These are phyloP conservation scores for Papiliotrema fonsecae DNA, from an alignment of 1,284 basidiomycete genomes.

Conservation along the genomic window DNA sequence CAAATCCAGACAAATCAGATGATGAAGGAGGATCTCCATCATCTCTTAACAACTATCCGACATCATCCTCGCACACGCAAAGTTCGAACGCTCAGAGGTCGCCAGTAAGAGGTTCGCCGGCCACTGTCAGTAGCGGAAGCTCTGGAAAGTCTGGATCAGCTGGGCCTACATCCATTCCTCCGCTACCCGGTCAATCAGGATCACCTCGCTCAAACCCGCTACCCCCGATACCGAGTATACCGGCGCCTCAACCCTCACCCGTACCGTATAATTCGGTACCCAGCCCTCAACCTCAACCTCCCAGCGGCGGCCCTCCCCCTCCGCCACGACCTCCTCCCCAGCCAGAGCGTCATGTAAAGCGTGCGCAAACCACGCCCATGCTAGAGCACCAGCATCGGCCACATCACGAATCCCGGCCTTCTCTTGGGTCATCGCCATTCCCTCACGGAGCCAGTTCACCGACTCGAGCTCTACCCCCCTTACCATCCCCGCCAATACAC, in stretches of 20 bases:
- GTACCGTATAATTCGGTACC: conserved; percentile 17
- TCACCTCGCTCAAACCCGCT: conserved; percentile 4
- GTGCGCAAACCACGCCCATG: conserved; percentile 35
- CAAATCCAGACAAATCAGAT: conserved; percentile 44
- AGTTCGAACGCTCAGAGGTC: not conserved
- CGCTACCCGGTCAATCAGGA: not conserved
- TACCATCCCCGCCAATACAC: conserved; percentile 20
- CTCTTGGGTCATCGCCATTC: conserved; percentile 11
- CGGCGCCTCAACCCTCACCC: conserved; percentile 27
- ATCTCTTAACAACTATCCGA: not conserved
- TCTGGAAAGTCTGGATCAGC: too few species aligned
- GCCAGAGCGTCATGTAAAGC: conserved; percentile 35
- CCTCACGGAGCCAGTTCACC: conserved; percentile 16
- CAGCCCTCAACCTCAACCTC: conserved; percentile 12
- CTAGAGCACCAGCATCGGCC: conserved; percentile 5
- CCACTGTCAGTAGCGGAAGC: not conserved
- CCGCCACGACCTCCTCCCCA: conserved; percentile 29
- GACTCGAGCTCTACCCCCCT: conserved; percentile 29
- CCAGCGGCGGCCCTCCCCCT: conserved; percentile 2
- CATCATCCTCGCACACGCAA: too few species aligned
- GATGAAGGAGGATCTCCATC: conserved; percentile 23
- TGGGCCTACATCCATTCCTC: not conserved
- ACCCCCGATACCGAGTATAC: conserved; percentile 21
- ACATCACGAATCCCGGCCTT: conserved; percentile 14
- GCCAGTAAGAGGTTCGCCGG: conserved; percentile 1